phyloP scores from a whole-genome alignment of 2,329 filamentous ascomycete species.

The Exophiala sp. region DNA sequence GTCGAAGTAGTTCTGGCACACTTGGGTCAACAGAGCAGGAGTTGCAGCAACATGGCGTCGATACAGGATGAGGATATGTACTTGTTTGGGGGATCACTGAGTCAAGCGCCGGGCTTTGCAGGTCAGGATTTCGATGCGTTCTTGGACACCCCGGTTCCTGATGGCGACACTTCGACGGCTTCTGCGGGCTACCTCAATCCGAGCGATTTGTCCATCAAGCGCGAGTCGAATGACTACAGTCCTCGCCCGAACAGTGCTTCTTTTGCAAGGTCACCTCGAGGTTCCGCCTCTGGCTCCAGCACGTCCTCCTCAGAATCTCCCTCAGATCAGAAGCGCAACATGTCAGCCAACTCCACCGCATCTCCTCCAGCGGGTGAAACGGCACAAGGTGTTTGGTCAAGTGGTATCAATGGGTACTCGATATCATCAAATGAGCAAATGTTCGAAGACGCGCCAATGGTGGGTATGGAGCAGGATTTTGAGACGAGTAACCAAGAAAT shows the following conservation, averaged over 20 bases:
- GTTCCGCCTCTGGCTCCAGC: conserved; percentile 43
- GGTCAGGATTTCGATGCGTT: conserved; percentile 44
- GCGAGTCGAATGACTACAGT: conserved; percentile 23
- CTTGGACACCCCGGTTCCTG: conserved; percentile 36
- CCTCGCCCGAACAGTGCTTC: conserved; percentile 26
- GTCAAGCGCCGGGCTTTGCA: conserved; percentile 37
- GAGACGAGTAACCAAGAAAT: conserved; percentile 47
- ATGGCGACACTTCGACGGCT: conserved; percentile 29
- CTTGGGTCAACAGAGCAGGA: neutral
- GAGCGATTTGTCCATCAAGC: conserved; percentile 24
- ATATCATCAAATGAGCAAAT: conserved; percentile 39
- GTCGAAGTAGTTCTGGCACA: neutral
- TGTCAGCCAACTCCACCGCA: conserved; percentile 40
- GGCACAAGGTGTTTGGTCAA: conserved; percentile 26
- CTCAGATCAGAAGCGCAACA: conserved; percentile 39
- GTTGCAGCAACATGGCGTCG: conserved; percentile 20
- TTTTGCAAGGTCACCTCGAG: conserved; percentile 40
- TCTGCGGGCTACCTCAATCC: conserved; percentile 32
- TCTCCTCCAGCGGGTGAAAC: conserved; percentile 40
- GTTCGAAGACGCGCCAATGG: conserved; percentile 37
- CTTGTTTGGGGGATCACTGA: conserved; percentile 39
- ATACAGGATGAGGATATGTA: conserved; percentile 42
- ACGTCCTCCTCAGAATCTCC: conserved; percentile 44
- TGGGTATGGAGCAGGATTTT: conserved; percentile 38
- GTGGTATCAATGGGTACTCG: conserved; percentile 33